Evolutionary conservation across 805 yeast genomes (phyloP), one percentile per base, ranked within the genome.

Genomic region (Sugiyamaella valdiviana): DNA sequence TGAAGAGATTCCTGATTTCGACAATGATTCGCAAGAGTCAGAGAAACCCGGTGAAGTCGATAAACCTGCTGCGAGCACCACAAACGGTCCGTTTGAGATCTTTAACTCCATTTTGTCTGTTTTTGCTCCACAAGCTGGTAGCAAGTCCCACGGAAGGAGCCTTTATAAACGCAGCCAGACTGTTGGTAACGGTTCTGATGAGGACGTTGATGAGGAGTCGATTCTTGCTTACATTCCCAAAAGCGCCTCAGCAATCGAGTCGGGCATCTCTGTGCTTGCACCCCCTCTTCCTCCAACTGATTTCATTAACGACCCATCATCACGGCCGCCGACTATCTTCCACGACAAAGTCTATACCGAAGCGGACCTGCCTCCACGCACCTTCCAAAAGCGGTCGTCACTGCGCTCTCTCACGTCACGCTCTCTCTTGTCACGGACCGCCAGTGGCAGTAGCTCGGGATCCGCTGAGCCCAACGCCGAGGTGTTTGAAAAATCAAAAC

Each of bases 331-430:
- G 48, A 77, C 81, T 1, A 83, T 91, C 20, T 69, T 91, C 39
- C 97, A 93, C 61, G 98, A 91, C 61, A 80, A 83, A 55, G 66
- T 84, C 0, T 91, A 91, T 61, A 61, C 65, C 10, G 86, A 80
- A 29, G 60, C 66, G 1, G 89, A 84, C 55, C 67, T 84, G 3
- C 96, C 96, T 1, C 74, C 74, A 2, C 67, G 76, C 3, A 71
- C 74, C 50, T 63, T 51, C 52, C 57, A 54, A 37, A 47, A 39
- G 12, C 39, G 44, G 20, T 26, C 48, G 17, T 44, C 54, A 6
- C 16, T 50, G 10, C 26, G 24, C 17, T 24, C 37, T 41, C 9
- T 38, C 29, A 10, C 35, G 24, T 24, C 24, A 7, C 15, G 32
- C 21, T n/a, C 35, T 5, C n/a, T n/a, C n/a, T n/a, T n/a, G n/a